phyloP scores from a whole-genome alignment of 2,329 filamentous ascomycete genomes.

The Dactylellina sp. region DNA sequence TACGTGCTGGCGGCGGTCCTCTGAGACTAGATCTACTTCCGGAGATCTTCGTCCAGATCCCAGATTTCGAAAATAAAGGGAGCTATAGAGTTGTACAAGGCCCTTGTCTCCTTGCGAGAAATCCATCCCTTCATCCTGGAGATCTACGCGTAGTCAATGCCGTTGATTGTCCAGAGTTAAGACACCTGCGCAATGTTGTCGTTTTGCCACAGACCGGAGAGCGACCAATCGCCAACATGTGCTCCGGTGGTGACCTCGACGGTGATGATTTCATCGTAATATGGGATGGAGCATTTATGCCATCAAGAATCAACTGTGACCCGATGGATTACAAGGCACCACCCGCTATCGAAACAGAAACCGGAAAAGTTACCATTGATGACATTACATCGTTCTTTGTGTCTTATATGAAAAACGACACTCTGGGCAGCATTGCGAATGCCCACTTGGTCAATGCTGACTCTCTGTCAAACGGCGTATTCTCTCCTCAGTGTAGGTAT shows the following conservation, averaged over 20 bases:
- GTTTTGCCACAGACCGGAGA: slow-evolving; percentile 88
- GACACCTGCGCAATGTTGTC: slow-evolving; percentile 83
- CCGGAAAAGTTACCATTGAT: slow-evolving; percentile 74
- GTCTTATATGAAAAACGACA: slow-evolving; percentile 90
- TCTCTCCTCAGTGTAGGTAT: slow-evolving; percentile 73
- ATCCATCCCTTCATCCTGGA: slow-evolving; percentile 92
- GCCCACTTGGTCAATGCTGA: slow-evolving; percentile 86
- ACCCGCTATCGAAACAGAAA: slow-evolving; percentile 66
- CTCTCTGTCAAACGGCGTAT: slow-evolving; percentile 71
- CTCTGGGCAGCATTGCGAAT: slow-evolving; percentile 80
- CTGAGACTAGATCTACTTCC: slow-evolving; percentile 71
- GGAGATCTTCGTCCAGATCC: slow-evolving; percentile 89
- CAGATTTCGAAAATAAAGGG: slow-evolving; percentile 68
- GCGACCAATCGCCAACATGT: slow-evolving; percentile 88
- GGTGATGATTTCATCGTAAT: slow-evolving; percentile 96
- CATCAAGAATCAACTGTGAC: slow-evolving; percentile 74
- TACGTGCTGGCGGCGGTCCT: slow-evolving; percentile 63
- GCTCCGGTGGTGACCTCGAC: slow-evolving; percentile 93
- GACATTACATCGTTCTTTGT: slow-evolving; percentile 90
- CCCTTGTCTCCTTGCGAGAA: slow-evolving; percentile 85
- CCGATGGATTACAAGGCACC: slow-evolving; percentile 81
- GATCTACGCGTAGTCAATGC: slow-evolving; percentile 90
- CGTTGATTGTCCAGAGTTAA: slow-evolving; percentile 78
- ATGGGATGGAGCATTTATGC: slow-evolving; percentile 83
- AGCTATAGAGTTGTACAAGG: slow-evolving; percentile 77